These are phyloP conservation scores for Sporobolus alterniflorus DNA, from an alignment of 202 grass and related monocot species.

Conservation along the genomic window DNA sequence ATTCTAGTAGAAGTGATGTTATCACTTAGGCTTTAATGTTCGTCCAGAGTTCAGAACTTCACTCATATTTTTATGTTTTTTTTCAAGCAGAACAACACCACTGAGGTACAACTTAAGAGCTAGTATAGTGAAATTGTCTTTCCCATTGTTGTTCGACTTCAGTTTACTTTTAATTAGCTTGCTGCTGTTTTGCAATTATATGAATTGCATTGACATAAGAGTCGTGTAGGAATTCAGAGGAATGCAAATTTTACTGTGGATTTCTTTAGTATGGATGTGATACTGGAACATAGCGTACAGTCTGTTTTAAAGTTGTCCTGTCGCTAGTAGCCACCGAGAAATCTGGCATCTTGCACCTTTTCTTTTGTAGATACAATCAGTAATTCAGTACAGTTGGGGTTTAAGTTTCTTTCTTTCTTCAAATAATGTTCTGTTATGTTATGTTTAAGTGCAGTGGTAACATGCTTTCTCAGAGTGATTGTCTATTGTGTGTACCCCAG, in stretches of 20 bases:
- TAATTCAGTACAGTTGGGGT: constrained; percentile 2
- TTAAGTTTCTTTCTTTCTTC: constrained; percentile 12
- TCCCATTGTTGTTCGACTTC: constrained; percentile 19
- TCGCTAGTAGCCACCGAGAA: constrained; percentile 10
- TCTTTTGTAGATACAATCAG: constrained; percentile 2
- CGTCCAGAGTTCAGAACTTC: neutral
- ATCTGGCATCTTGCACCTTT: neutral
- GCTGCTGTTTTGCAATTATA: constrained; percentile 18
- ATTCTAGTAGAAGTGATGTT: neutral
- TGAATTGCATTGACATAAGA: neutral
- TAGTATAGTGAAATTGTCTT: neutral
- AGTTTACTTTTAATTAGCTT: constrained; percentile 9
- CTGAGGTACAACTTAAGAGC: neutral
- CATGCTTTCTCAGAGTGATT: neutral
- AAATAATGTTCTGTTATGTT: constrained; percentile 5
- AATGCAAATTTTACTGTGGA: neutral
- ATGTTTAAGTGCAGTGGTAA: constrained; percentile 17
- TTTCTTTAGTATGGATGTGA: neutral
- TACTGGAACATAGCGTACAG: constrained; percentile 2
- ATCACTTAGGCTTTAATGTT: neutral
- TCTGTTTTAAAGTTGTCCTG: constrained; percentile 18
- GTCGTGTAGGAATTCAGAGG: constrained; percentile 6
- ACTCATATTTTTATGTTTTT: constrained; percentile 9
- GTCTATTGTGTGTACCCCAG: neutral
- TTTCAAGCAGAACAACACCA: constrained; percentile 18